phyloP scores from a whole-genome alignment of 1,139 yeast species.

The Candida sp. region DNA sequence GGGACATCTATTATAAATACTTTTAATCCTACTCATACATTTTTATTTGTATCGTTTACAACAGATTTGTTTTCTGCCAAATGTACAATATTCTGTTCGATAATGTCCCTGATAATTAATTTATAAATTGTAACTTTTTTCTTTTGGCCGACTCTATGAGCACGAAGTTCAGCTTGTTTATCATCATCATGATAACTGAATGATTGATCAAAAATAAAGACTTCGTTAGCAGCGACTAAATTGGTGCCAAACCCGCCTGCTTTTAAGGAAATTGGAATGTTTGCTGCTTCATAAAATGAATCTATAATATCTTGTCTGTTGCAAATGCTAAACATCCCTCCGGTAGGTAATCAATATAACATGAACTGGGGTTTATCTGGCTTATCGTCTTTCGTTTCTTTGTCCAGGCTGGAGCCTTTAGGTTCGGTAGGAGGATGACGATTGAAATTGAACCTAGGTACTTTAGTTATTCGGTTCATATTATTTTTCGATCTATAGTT shows the following conservation, averaged over 20 bases:
- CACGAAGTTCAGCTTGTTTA: conserved; percentile 97
- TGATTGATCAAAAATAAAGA: conserved; percentile 86
- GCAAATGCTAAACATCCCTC: no score
- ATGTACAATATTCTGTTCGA: conserved; percentile 85
- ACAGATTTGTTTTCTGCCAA: conserved; percentile 88
- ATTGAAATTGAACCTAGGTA: conserved; percentile 28
- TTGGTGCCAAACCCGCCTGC: conserved; percentile 99
- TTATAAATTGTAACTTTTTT: conserved; percentile 81
- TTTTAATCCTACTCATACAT: no score
- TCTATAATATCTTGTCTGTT: conserved; percentile 94
- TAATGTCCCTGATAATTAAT: conserved; percentile 68
- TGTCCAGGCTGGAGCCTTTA: not conserved
- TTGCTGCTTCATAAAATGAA: conserved; percentile 75
- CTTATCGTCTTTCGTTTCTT: conserved; percentile 1
- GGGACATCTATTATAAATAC: no score
- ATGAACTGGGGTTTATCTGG: conserved; percentile 1
- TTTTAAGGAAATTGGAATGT: conserved; percentile 83
- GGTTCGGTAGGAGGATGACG: conserved; percentile 1
- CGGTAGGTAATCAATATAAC: conserved; percentile 1
- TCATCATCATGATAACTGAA: conserved; percentile 99
- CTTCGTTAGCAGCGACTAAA: conserved; percentile 92
- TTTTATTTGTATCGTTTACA: no score
- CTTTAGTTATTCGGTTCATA: conserved; percentile 22
- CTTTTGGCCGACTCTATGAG: conserved; percentile 96
- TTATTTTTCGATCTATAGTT: conserved; percentile 18